Evolutionary conservation across 805 yeast genomes (phyloP), one percentile per base, ranked within the genome.

Genomic region (Lachancea mirantina): DNA sequence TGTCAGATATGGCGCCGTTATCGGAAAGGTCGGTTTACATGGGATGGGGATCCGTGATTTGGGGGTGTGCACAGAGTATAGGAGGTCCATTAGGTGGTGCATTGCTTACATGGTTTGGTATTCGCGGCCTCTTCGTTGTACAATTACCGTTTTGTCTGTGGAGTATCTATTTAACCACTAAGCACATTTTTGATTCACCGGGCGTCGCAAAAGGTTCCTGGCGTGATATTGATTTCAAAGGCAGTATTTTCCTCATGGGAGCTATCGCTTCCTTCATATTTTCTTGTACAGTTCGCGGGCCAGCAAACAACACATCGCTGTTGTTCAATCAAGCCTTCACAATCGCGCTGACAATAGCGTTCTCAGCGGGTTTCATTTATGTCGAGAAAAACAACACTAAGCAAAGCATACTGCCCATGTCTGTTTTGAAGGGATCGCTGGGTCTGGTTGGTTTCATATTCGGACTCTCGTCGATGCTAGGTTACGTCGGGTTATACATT

Each of bases 1-100:
- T 72, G 26, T 68, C 75, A 19, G 81, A 74, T 47, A 62, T 72
- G 16, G 74, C 73, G 6, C 70, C 78, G 0, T 49, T 74, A 21
- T 61, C 70, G 33, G 64, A 70, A 37, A 58, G 81, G 40, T 75
- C 76, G 3, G 53, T 72, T 27, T 74, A 59, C 42, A 72, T 71
- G 50, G 79, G 79, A 1, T 66, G 63, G 41, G 69, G 70, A 1
- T 62, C 58, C 29, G 39, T 64, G 26, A 48, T 64, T 32, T 51
- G 51, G 17, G 62, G 65, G 7, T 42, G 53, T 4, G 65, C 68
- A 7, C 70, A 64, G 32, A 58, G 65, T 40, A 34, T 62, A 4
- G 72, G 72, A 2, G 70, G 70, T 2, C 64, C 68, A 14, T 45
- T 65, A 32, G 72, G 70, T 24, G 68, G 69, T 1, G 24, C 59